Percentiles rank a stretch among this genome's conserved stretches.
Conservation (phyloP, 257 asterid genomes). For the Solanum okadae region DNA sequence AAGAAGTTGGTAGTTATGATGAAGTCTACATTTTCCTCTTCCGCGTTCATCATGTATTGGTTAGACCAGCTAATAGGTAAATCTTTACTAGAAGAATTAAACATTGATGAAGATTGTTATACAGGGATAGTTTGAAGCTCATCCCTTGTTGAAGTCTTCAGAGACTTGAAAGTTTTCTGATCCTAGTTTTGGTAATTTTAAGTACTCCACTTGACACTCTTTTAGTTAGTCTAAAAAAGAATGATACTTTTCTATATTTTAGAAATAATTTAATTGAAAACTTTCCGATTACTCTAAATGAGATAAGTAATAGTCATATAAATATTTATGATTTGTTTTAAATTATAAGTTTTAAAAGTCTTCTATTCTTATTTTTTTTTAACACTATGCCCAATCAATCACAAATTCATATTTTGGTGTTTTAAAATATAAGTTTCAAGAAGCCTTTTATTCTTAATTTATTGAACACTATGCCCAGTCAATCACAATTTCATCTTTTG, state of each 20-base stretch:
- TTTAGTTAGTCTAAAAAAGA: background rate
- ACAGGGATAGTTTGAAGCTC: background rate
- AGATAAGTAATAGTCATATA: background rate
- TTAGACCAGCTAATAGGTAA: background rate
- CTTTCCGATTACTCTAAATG: background rate
- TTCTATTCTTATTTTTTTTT: background rate
- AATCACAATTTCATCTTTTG: background rate
- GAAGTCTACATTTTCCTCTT: background rate
- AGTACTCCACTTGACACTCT: background rate
- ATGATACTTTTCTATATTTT: background rate
- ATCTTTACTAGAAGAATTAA: background rate
- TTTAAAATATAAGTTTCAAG: background rate
- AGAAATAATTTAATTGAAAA: background rate
- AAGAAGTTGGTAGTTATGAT: conserved; percentile 11
- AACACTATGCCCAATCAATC: background rate
- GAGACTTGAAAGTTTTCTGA: background rate
- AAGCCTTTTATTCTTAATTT: background rate
- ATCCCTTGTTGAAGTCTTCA: background rate
- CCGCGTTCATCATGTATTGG: background rate
- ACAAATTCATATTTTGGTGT: background rate
- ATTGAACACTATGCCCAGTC: background rate
- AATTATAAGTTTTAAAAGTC: background rate
- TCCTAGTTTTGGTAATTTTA: background rate
- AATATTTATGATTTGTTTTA: background rate
- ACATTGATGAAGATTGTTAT: background rate